A percentile compares a stretch with the other conserved stretches of the same genome.
phyloP scores from a whole-genome alignment of 495 filamentous ascomycete genomes.

The Xylaria palmicola region DNA sequence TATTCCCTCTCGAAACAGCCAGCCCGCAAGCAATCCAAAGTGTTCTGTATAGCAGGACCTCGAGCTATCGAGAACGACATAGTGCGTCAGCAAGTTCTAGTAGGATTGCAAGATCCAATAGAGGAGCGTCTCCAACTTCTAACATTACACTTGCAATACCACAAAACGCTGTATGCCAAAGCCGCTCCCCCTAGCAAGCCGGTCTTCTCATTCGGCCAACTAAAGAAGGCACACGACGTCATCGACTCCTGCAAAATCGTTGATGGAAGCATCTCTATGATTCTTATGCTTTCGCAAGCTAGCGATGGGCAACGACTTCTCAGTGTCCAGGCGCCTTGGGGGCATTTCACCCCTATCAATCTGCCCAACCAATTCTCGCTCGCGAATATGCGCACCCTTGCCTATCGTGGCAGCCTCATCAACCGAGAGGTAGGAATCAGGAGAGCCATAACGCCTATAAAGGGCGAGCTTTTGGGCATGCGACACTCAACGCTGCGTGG shows the following conservation, averaged over 20 bases:
- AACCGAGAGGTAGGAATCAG: slow-evolving; percentile 26
- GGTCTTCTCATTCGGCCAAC: slow-evolving; percentile 41
- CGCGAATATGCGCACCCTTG: slow-evolving; percentile 38
- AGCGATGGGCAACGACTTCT: slow-evolving; percentile 62
- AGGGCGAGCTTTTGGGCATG: slow-evolving; percentile 41
- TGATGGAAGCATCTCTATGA: slow-evolving; percentile 65
- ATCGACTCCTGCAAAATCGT: slow-evolving; percentile 72
- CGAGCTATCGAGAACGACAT: slow-evolving; percentile 51
- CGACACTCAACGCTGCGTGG: slow-evolving; percentile 52
- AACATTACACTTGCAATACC: slow-evolving; percentile 53
- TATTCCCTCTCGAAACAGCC: slow-evolving; percentile 51
- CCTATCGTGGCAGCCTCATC: slow-evolving; percentile 37
- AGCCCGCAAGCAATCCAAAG: slow-evolving; percentile 52
- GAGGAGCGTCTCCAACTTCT: slow-evolving; percentile 67
- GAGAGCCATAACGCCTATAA: slow-evolving; percentile 29
- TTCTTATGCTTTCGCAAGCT: slow-evolving; percentile 67
- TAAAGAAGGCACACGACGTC: slow-evolving; percentile 56
- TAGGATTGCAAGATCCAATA: slow-evolving; percentile 67
- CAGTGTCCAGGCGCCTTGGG: slow-evolving; percentile 75
- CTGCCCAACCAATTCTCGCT: slow-evolving; percentile 44
- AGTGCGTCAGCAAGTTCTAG: slow-evolving; percentile 52
- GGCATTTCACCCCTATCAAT: slow-evolving; percentile 55
- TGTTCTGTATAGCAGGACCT: slow-evolving; percentile 64
- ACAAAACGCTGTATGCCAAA: slow-evolving; percentile 17
- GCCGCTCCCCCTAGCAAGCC: slow-evolving; percentile 24